Evolutionary conservation across 305 asterid species (phyloP).

Genomic region (Fraxinus paxiana): DNA sequence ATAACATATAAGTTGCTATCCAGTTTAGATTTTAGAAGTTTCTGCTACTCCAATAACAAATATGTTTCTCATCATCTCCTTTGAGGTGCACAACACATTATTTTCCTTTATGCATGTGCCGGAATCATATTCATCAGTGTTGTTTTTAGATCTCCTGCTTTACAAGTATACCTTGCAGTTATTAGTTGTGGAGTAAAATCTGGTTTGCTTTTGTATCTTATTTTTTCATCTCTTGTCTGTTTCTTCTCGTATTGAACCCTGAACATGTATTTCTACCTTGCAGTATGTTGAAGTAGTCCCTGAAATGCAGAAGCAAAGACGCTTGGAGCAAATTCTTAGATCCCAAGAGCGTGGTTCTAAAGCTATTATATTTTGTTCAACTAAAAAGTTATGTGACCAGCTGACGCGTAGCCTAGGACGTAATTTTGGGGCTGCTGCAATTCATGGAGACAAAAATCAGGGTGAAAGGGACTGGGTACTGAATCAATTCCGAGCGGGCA

Average conservation of each 20-base stretch:
- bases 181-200: neutral
- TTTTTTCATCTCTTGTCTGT: neutral
- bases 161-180: neutral
- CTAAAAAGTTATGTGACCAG: slow-evolving; percentile 85
- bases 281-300: slow-evolving; percentile 92
- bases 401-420: slow-evolving; percentile 80
- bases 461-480: slow-evolving; percentile 91
- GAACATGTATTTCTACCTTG: slow-evolving; percentile 6
- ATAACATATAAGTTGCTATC: neutral
- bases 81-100: neutral
- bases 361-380: slow-evolving; percentile 80
- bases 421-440: slow-evolving; percentile 85
- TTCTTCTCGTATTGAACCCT: neutral
- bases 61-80: neutral
- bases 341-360: slow-evolving; percentile 88
- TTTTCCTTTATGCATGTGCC: neutral
- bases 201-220: neutral
- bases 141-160: neutral
- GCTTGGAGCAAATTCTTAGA: slow-evolving; percentile 87
- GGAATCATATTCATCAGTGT: neutral
- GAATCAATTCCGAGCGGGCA: slow-evolving; percentile 82
- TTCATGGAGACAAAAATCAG: slow-evolving; percentile 95
- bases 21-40: neutral
- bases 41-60: neutral
- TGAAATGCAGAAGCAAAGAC: slow-evolving; percentile 88